Conservation (phyloP, 352 stramenopile genomes). For the Globisporangium abappressorium region DNA sequence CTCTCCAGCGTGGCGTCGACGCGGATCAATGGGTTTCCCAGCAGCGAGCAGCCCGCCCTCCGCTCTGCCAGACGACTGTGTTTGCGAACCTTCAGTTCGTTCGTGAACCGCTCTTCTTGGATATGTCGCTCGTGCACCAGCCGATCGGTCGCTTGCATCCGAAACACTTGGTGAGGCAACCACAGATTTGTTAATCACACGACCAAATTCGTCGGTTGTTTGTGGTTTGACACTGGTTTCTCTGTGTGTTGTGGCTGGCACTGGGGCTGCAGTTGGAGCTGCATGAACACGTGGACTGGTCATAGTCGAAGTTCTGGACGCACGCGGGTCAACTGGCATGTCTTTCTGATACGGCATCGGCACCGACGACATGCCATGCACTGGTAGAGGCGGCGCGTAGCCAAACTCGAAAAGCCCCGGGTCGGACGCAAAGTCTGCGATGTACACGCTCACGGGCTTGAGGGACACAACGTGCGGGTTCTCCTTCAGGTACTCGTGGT, state of each 20-base stretch:
- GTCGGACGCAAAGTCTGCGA: conserved; percentile 44
- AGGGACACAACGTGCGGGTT: conserved; percentile 58
- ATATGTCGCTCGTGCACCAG: conserved; percentile 18
- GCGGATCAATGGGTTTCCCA: conserved; percentile 31
- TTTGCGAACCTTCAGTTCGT: not conserved
- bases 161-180: not conserved
- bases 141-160: conserved; percentile 5
- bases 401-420: conserved; percentile 60
- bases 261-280: not conserved
- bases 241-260: not conserved
- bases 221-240: conserved; percentile 16
- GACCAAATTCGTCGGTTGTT: conserved; percentile 54
- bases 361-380: conserved; percentile 42
- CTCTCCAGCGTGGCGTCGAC: conserved; percentile 25
- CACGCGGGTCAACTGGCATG: conserved; percentile 18
- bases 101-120: conserved; percentile 15
- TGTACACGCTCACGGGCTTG: conserved; percentile 41
- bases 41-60: conserved; percentile 8
- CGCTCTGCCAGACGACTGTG: not conserved
- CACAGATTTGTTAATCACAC: conserved; percentile 25
- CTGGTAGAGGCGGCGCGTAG: conserved; percentile 67
- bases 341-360: conserved; percentile 56
- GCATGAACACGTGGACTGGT: not conserved
- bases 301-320: not conserved
- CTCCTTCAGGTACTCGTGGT: conserved; percentile 69